Evolutionary conservation across 2,329 filamentous ascomycete species (phyloP).

Genomic region (Immersiporthe knoxdaviesiana): DNA sequence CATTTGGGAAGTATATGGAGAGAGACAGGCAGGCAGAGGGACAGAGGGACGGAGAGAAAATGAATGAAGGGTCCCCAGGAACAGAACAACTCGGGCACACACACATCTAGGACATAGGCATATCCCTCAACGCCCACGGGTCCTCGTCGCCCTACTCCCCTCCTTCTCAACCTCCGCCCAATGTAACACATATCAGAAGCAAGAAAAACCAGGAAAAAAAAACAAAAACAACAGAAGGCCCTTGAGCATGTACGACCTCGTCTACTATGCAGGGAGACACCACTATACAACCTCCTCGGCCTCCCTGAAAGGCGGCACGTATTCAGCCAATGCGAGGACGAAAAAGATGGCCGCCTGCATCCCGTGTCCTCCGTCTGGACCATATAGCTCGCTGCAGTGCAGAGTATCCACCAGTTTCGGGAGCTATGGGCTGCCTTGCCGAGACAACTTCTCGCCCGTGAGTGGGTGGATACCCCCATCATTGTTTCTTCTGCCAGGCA

Average conservation of each 20-base stretch:
- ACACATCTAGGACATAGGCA: background rate
- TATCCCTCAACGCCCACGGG: background rate
- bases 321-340: slow-evolving; percentile 1
- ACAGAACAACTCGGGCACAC: background rate
- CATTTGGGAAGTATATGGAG: background rate
- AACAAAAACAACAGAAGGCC: background rate
- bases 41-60: background rate
- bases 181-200: background rate
- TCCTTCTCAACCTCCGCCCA: background rate
- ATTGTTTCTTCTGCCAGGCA: background rate
- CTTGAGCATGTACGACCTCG: slow-evolving; percentile 10
- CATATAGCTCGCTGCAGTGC: background rate
- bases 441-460: background rate
- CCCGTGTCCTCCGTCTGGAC: background rate
- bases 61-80: background rate
- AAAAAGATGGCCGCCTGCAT: background rate
- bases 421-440: background rate
- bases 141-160: background rate
- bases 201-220: background rate
- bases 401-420: background rate
- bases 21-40: background rate
- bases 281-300: background rate
- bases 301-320: background rate
- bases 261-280: slow-evolving; percentile 5
- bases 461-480: background rate